Percentiles rank a stretch among this genome's conserved stretches.
Conservation (phyloP, 495 filamentous ascomycete genomes). For the Podospora bellae-mahoneyi region DNA sequence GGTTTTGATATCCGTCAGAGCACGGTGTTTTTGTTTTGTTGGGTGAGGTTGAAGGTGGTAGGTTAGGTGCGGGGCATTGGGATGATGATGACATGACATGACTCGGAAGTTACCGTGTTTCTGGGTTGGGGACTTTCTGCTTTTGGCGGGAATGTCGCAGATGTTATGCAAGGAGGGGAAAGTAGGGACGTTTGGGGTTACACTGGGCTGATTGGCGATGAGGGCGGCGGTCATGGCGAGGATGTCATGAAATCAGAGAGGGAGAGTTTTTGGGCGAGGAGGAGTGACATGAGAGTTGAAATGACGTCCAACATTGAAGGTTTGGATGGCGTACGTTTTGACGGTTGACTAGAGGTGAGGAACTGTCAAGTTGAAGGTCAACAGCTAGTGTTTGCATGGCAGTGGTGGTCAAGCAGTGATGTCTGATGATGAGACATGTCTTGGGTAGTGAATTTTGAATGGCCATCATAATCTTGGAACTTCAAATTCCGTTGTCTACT, state of each 20-base stretch:
- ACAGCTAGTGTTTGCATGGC: not conserved
- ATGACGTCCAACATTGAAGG: not conserved
- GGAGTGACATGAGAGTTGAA: not conserved
- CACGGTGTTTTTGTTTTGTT: not conserved
- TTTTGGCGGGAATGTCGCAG: not conserved
- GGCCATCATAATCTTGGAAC: too few species aligned
- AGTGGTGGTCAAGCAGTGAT: not conserved
- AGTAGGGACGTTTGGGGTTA: not conserved
- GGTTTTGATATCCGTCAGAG: not conserved
- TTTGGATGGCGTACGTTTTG: not conserved
- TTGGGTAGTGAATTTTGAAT: not conserved
- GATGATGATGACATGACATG: constrained; percentile 4
- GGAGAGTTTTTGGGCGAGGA: not conserved
- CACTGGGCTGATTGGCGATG: not conserved
- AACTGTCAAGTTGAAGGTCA: not conserved
- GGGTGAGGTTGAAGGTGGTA: not conserved
- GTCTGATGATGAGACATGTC: not conserved
- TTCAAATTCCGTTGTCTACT: too few species aligned
- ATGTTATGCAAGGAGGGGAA: not conserved
- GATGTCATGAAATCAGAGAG: not conserved
- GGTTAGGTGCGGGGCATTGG: not conserved
- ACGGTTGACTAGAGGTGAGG: not conserved
- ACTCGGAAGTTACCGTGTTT: constrained; percentile 3
- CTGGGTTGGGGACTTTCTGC: not conserved
- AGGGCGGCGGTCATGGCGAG: not conserved